Evolutionary conservation across 2,329 filamentous ascomycete species (phyloP).

Genomic region (Cercospora nicotianae): DNA sequence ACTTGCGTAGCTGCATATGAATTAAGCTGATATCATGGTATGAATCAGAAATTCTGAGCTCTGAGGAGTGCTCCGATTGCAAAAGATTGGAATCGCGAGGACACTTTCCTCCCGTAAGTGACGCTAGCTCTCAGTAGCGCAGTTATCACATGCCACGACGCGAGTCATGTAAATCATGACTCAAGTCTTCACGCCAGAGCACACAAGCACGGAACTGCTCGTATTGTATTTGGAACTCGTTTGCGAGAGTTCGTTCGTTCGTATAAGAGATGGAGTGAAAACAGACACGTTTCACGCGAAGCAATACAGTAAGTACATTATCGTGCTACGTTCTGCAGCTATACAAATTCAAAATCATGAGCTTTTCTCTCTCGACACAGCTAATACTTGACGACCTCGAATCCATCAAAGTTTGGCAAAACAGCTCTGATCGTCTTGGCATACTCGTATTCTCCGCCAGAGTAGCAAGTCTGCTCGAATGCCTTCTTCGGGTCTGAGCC

Average conservation of each 20-base stretch:
- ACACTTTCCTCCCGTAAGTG: not conserved
- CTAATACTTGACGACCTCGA: conserved; percentile 27
- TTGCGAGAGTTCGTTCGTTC: too few species aligned
- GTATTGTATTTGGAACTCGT: not conserved
- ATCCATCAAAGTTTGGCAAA: conserved; percentile 30
- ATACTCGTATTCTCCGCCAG: conserved; percentile 35
- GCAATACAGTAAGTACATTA: not conserved
- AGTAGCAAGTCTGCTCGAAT: conserved; percentile 35
- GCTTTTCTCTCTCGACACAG: not conserved
- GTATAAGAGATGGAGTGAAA: too few species aligned
- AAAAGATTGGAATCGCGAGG: not conserved
- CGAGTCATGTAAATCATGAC: not conserved
- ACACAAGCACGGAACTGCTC: not conserved
- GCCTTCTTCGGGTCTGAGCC: conserved; percentile 30
- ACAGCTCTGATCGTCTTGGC: conserved; percentile 33
- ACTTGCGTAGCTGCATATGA: not conserved
- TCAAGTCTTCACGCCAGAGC: not conserved
- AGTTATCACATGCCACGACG: not conserved
- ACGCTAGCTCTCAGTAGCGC: not conserved
- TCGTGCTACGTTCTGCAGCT: not conserved
- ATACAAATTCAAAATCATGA: not conserved
- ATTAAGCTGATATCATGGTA: not conserved
- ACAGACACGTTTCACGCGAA: not conserved
- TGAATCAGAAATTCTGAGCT: too few species aligned
- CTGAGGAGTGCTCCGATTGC: not conserved